Conservation (phyloP, 1,284 basidiomycete species). For the Fomitopsis palustris region DNA sequence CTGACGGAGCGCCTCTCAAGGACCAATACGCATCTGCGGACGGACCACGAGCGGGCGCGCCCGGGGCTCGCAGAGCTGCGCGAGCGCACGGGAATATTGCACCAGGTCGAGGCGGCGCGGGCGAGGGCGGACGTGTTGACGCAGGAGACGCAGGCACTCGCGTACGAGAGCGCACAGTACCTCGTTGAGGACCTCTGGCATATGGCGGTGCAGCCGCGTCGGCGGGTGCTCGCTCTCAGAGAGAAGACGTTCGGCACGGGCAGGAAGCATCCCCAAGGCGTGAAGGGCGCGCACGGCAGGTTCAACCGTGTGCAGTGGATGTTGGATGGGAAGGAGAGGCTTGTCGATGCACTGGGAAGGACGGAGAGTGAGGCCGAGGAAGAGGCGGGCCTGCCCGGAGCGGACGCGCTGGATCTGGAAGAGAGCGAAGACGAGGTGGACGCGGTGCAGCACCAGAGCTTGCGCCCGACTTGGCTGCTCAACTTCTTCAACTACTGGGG, state of each 20-base stretch:
- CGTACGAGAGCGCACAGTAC: conserved; percentile 71
- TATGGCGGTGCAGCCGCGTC: conserved; percentile 55
- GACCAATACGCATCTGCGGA: conserved; percentile 51
- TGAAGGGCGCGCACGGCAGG: conserved; percentile 50
- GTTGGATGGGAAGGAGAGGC: conserved; percentile 53
- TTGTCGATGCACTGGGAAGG: conserved; percentile 64
- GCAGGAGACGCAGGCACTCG: conserved; percentile 63
- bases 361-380: conserved; percentile 76
- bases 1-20: conserved; percentile 49
- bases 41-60: conserved; percentile 51
- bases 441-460: conserved; percentile 50
- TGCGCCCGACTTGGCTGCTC: conserved; percentile 73
- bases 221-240: conserved; percentile 58
- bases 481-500: conserved; percentile 74
- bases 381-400: conserved; percentile 44
- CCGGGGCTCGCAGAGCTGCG: conserved; percentile 44
- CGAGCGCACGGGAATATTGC: conserved; percentile 40
- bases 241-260: conserved; percentile 51
- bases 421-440: conserved; percentile 48
- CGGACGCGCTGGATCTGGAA: conserved; percentile 26
- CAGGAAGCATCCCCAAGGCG: conserved; percentile 36
- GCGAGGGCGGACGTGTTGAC: conserved; percentile 47
- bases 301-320: conserved; percentile 68
- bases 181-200: conserved; percentile 62
- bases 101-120: conserved; percentile 46